Evolutionary conservation across 768 basidiomycete species (phyloP), one percentile per base, ranked within the genome.

Genomic region (Calocybe gangraenosa): DNA sequence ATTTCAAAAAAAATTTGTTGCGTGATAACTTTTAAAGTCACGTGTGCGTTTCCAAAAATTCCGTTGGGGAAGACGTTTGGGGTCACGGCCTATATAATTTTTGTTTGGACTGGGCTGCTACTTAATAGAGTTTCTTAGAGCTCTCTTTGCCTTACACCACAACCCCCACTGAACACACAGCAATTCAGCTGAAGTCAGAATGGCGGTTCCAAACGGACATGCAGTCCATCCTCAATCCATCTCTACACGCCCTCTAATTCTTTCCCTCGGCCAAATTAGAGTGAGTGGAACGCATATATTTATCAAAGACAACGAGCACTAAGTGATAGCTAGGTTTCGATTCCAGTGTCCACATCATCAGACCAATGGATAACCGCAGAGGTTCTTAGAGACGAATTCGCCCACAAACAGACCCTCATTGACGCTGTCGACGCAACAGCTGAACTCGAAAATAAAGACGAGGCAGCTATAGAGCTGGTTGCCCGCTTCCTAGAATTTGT

Each of bases 301-400:
- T 22, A 37, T 21, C 31, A 37, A 44, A 35, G 18, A 46, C 33
- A 21, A n/a, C 41, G 37, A 42, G 40, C 47, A 28, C 38, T 43
- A 21, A 37, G 46, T 25, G 34, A 39, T 54, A 20, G 15, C 11
- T 52, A 92, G 90, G 65, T 95, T 50, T 84, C 87, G 51, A 82
- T 97, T 64, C 92, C 90, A 37, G 87, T 96, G 47, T 84, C 91
- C 37, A 82, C 88, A n/a, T 68, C 71, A 31, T 52, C 72, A 53
- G 82, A 92, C 65, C 81, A 91, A 65, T 96, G 94, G 93, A 90
- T 92, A 60, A 78, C 82, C 43, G 92, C 93, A 41, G 92, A 95
- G 69, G 82, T 93, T 58, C 79, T 95, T 46, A 75, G 87, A 58
- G 92, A 96, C 58, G 89, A 93, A 48, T 97, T 95, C 63, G 66